Base-by-base conservation (phyloP, 768 basidiomycete species). In the Lactifluus pinguis region DNA sequence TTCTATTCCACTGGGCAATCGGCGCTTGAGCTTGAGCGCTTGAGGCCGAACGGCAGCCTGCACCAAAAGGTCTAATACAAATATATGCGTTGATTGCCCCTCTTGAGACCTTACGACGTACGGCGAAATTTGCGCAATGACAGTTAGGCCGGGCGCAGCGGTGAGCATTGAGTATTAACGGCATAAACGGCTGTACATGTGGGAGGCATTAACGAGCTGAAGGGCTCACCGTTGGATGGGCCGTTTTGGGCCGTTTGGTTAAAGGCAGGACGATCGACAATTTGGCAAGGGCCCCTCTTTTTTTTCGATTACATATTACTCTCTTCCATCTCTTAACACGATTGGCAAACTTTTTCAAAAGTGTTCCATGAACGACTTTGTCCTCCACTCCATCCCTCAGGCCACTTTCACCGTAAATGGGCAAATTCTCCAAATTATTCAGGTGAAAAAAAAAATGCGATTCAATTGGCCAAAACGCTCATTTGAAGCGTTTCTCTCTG, bases 281-380 rank as follows among this genome's bases (percentile, higher is more conserved):
- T 8, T 21, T 32, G 29, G 3, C 14, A 32, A 17, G 2, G 25
- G 1, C 30, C 49, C 53, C 19, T 47, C 11, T 54, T 42, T 2
- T 25, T 25, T 25, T 25, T 25, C 25, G 2, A 25, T 25, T 25
- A 25, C 25, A 25, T 25, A 25, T 25, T 25, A 25, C 25, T 25
- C 25, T n/a, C n/a, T n/a, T n/a, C n/a, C n/a, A n/a, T n/a, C n/a
- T n/a, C n/a, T n/a, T n/a, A n/a, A n/a, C n/a, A n/a, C n/a, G n/a
- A n/a, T n/a, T n/a, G n/a, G n/a, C n/a, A n/a, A n/a, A n/a, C n/a
- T n/a, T n/a, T n/a, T n/a, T n/a, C n/a, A n/a, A n/a, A n/a, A n/a
- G n/a, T n/a, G n/a, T n/a, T n/a, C n/a, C 48, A 57, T 57, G 55
- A 57, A 57, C 55, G 55, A 57, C 47, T 49, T 49, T 30, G 55